Evolutionary conservation across 306 rosid species (phyloP), one percentile per base, ranked within the genome.

Genomic region (Vicia faba): DNA sequence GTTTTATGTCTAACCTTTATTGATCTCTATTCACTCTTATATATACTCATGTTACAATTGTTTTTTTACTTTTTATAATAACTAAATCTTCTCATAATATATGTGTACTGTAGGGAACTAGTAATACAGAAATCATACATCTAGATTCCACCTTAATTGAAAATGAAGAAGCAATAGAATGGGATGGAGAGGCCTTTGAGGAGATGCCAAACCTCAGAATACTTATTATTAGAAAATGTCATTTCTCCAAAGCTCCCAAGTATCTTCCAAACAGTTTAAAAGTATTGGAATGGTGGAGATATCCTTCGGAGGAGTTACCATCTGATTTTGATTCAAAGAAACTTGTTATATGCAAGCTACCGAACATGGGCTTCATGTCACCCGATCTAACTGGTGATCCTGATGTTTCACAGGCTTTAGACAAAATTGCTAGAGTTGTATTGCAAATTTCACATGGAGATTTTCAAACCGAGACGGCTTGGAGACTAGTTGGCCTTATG

Each of bases 211-310:
- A 64, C 3, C 66, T 74, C 8, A 66, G 2, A 57, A 35, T 28
- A 43, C 72, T 76, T 9, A 36, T 23, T 23, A 23, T 76, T 35
- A 23, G 3, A 35, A 69, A 20, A 11, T 15, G 19, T 15, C 10
- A 3, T 11, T 69, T 77, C 43, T 70, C 45, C 4, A 5, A 39
- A 38, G 70, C 64, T 72, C 70, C 70, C 2, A 26, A 64, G 5
- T 13, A 72, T 62, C 77, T 72, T 72, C 77, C 77, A 38, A 14
- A 39, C 5, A 72, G 64, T 62, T 62, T 72, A 62, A 72, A 39
- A 51, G 77, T 69, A 4, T 18, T 69, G 19, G 65, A 69, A 54
- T 69, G 74, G 66, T 15, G 3, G 56, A 8, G 5, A 28, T 56
- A 69, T 25, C 74, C 74, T 39, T 69, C 66, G 11, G 2, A 40